phyloP scores from a whole-genome alignment of 129 eudicot genomes.

The Pittosporum tobira region DNA sequence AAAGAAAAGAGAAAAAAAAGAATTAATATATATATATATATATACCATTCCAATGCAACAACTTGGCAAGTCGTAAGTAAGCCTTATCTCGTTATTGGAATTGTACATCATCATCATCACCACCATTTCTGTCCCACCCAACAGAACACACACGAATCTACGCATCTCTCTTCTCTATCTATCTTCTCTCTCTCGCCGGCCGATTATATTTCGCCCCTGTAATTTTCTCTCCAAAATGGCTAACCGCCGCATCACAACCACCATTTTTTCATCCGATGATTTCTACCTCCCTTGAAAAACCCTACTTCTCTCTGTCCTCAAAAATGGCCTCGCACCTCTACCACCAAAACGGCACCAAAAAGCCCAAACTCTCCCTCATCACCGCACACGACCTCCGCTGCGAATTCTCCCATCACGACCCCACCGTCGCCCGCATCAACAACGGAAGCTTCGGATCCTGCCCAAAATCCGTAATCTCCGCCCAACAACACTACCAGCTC shows the following conservation, averaged over 20 bases:
- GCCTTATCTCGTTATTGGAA: too few species aligned
- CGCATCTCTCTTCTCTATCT: too few species aligned
- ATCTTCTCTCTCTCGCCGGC: neutral
- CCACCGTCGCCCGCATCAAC: slow-evolving; percentile 62
- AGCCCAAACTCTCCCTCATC: slow-evolving; percentile 15
- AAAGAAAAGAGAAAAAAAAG: too few species aligned
- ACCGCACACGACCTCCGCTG: slow-evolving; percentile 30
- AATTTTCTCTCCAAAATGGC: neutral
- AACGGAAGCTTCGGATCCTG: slow-evolving; percentile 95
- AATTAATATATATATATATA: too few species aligned
- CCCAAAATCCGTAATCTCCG: slow-evolving; percentile 52
- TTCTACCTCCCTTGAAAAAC: neutral
- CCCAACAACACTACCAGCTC: slow-evolving; percentile 66
- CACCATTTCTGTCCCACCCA: too few species aligned
- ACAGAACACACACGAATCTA: too few species aligned
- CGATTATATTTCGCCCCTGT: neutral
- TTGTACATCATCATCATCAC: too few species aligned
- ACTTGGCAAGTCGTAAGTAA: too few species aligned
- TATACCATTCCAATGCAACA: too few species aligned
- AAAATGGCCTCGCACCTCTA: slow-evolving; percentile 12
- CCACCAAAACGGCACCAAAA: slow-evolving; percentile 11
- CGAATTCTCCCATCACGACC: slow-evolving; percentile 84
- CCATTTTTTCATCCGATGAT: neutral
- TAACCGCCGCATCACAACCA: neutral
- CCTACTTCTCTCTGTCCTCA: neutral